Percentiles rank a stretch among this genome's conserved stretches.
These are phyloP conservation scores for Fusarium luffae DNA, from an alignment of 2,329 filamentous ascomycete genomes.

Conservation along the genomic window DNA sequence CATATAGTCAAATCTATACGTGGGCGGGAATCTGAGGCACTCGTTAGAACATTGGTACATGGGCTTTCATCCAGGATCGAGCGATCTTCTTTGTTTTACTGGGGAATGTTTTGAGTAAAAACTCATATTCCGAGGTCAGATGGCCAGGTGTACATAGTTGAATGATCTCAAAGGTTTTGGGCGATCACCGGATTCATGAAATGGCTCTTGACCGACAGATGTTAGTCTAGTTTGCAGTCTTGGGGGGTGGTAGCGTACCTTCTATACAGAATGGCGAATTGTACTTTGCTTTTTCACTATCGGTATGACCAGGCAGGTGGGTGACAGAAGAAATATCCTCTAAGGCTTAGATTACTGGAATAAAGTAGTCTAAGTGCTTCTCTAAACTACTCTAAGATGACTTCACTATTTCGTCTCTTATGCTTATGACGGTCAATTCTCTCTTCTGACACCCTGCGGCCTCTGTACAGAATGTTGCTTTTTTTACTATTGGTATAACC, in stretches of 20 bases:
- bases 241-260: background rate
- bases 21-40: background rate
- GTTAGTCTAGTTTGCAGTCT: background rate
- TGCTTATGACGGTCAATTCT: too few relatives aligned
- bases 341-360: too few relatives aligned
- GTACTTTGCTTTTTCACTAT: too few relatives aligned
- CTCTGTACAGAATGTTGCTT: background rate
- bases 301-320: too few relatives aligned
- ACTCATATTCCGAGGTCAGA: background rate
- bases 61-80: background rate
- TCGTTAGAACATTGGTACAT: background rate
- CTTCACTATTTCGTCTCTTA: too few relatives aligned
- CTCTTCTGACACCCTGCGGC: too few relatives aligned
- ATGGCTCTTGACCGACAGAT: background rate
- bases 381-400: too few relatives aligned
- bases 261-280: too few relatives aligned
- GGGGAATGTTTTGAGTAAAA: background rate
- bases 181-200: rapidly evolving
- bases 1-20: background rate
- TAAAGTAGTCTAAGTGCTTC: too few relatives aligned
- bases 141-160: background rate
- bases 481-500: background rate
- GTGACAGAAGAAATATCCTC: too few relatives aligned
- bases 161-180: background rate
- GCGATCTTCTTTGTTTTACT: background rate